Percentiles rank a stretch among this genome's conserved stretches.
phyloP scores from a whole-genome alignment of 805 yeast genomes.

The Starmera amethionina region DNA sequence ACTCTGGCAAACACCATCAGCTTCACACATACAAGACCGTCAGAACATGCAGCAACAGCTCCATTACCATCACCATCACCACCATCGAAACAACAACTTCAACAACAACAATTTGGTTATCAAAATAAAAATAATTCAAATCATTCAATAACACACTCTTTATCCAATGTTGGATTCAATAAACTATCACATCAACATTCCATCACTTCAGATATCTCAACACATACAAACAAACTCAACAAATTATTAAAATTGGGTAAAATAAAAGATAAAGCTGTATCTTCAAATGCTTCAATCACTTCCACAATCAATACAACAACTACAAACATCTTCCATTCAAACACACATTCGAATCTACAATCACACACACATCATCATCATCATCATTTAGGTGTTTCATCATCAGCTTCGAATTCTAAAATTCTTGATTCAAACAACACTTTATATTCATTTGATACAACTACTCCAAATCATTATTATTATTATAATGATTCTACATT shows the following conservation, averaged over 20 bases:
- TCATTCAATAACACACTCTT: conserved; percentile 13
- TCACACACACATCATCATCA: conserved; percentile 9
- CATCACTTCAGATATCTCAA: neutral
- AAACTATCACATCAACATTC: neutral
- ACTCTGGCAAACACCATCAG: conserved; percentile 18
- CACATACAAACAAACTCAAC: conserved; percentile 2
- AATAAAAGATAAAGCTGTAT: neutral
- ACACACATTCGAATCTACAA: neutral
- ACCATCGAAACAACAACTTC: neutral
- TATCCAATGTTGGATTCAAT: conserved; percentile 18
- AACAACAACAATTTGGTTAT: conserved; percentile 5
- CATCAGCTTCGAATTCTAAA: conserved; percentile 28
- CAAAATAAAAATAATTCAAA: conserved; percentile 12
- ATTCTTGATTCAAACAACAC: conserved; percentile 22
- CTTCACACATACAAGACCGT: conserved; percentile 15
- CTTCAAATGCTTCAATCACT: neutral
- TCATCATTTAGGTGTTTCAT: conserved; percentile 17
- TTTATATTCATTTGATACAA: conserved; percentile 25
- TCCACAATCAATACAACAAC: no score
- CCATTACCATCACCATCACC: neutral
- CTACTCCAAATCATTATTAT: conserved; percentile 8
- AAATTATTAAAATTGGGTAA: no score
- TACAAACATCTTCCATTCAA: neutral
- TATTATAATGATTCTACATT: conserved; percentile 8
- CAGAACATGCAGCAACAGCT: conserved; percentile 1